Base-by-base conservation (phyloP, 441 rosid genomes). In the Pelargonium fulgidum region DNA sequence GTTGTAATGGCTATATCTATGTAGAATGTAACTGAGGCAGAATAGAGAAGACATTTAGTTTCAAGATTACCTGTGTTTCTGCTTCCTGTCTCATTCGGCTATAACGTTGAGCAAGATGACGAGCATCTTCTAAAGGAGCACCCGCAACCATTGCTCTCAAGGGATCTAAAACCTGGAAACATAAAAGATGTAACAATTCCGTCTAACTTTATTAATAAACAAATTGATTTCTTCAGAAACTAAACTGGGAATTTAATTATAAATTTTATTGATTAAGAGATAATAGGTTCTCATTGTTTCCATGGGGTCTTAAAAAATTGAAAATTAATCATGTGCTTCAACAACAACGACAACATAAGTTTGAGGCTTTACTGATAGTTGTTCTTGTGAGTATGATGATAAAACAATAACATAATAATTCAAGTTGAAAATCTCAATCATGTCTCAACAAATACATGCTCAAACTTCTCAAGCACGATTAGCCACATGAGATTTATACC, bases 41-140 rank as follows among this genome's bases (percentile, higher is more conserved):
- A 19, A 16, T 64, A 58, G 7, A 33, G 39, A 33, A 33, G 39
- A 33, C 54, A 68, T 42, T 19, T 45, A 20, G 26, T 64, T 50
- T 33, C 69, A 64, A 16, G 44, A 72, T 74, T 85, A 88, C 94
- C 89, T 85, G 89, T 26, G 81, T 20, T 82, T 93, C 97, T 33
- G 97, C 98, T 80, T 91, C 98, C 84, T 91, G 96, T 75, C 97
- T 88, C 98, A 93, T 89, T 62, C 96, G 92, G 78, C 92, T 89
- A 74, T 91, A 90, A 62, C 93, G 95, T 78, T 93, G 97, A 63
- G 96, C 96, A 48, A 93, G 90, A 86, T 87, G 95, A 47, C 98
- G 96, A 45, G 97, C 97, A 75, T 93, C 98, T 79, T 93, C 96
- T 69, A 93, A 72, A 68, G 95, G 91, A 75, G 92, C 56, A 68